A percentile compares a stretch with the other conserved stretches of the same genome.
Conservation (phyloP, 257 asterid genomes). For the Salvia splendens region DNA sequence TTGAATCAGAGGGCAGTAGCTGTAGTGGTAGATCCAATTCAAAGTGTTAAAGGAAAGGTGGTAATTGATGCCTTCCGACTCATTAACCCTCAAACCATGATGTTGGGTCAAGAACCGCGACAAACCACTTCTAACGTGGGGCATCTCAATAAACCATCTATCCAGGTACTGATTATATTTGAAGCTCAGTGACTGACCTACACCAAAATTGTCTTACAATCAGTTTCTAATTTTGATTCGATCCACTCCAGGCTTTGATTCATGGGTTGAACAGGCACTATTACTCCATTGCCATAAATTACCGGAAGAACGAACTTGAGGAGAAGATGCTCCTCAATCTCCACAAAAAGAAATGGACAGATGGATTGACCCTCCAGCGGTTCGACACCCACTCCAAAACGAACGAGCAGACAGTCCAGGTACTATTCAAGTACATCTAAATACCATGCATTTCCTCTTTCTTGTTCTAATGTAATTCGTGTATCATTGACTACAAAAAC, state of each 20-base stretch:
- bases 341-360: constrained; percentile 96
- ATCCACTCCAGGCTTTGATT: constrained; percentile 71
- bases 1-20: constrained; percentile 96
- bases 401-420: constrained; percentile 94
- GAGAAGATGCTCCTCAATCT: constrained; percentile 97
- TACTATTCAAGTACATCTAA: constrained; percentile 25
- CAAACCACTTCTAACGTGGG: constrained; percentile 98
- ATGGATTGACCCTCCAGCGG: constrained; percentile 83
- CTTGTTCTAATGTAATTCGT: background rate
- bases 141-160: constrained; percentile 95
- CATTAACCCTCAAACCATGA: constrained; percentile 98
- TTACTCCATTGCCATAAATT: constrained; percentile 93
- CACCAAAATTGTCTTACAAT: background rate
- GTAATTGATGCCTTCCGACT: constrained; percentile 97
- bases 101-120: constrained; percentile 99
- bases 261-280: constrained; percentile 97
- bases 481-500: constrained; percentile 28
- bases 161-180: constrained; percentile 55
- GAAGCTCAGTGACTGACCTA: constrained; percentile 8
- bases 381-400: constrained; percentile 94
- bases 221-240: constrained; percentile 30
- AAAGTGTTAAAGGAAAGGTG: constrained; percentile 98
- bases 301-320: constrained; percentile 96
- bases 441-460: background rate
- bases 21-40: constrained; percentile 98